Conservation (phyloP, 2,329 filamentous ascomycete species). For the Chalaropsis thielavioides region DNA sequence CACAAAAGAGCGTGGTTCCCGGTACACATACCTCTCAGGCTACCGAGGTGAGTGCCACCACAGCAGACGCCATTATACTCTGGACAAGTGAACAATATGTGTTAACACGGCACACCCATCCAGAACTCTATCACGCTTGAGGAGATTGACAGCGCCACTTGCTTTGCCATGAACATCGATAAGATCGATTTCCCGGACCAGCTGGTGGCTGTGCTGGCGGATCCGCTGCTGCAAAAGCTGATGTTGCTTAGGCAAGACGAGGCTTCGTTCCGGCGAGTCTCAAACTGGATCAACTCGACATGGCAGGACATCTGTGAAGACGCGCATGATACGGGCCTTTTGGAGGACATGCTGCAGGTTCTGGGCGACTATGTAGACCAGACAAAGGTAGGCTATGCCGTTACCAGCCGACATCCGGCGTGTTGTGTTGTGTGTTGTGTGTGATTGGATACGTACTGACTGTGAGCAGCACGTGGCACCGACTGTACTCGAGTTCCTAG, state of each 20-base stretch:
- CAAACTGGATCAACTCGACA: constrained; percentile 44
- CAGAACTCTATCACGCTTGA: constrained; percentile 54
- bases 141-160: constrained; percentile 57
- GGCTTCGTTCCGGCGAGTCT: constrained; percentile 37
- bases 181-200: constrained; percentile 71
- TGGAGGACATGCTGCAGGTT: constrained; percentile 41
- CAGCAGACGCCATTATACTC: background rate
- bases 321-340: constrained; percentile 33
- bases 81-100: too few species aligned
- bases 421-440: too few species aligned
- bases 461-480: constrained; percentile 31
- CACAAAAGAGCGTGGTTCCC: constrained; percentile 35
- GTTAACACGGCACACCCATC: background rate
- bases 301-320: constrained; percentile 41
- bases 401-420: background rate
- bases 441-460: background rate
- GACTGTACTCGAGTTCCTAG: constrained; percentile 36
- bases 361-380: constrained; percentile 41
- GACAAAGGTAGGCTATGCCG: constrained; percentile 35
- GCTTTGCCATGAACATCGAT: constrained; percentile 59
- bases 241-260: constrained; percentile 47
- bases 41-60: constrained; percentile 39
- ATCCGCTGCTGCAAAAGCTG: constrained; percentile 67
- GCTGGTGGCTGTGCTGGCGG: constrained; percentile 58
- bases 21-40: constrained; percentile 60